These are phyloP conservation scores for Elsinoe australis DNA, from an alignment of 2,329 filamentous ascomycete genomes.

Conservation along the genomic window DNA sequence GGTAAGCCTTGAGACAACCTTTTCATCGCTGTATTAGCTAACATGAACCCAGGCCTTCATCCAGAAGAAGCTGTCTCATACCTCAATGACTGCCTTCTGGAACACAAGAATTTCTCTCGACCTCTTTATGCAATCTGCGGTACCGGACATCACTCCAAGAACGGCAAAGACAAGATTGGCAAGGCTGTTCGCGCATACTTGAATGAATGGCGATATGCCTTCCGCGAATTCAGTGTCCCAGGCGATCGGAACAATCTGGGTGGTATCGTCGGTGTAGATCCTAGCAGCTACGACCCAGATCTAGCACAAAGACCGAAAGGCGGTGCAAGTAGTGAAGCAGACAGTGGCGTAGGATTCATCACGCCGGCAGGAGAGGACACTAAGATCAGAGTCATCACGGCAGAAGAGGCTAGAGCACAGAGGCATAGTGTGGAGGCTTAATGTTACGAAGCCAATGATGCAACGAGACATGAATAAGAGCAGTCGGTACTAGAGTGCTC, in stretches of 20 bases:
- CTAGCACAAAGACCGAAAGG: conserved; percentile 24
- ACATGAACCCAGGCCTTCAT: conserved; percentile 57
- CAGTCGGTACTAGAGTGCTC: background rate
- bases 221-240: conserved; percentile 90
- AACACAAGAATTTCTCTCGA: conserved; percentile 63
- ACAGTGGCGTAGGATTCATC: conserved; percentile 34
- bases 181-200: conserved; percentile 86
- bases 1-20: conserved; percentile 45
- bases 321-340: conserved; percentile 33
- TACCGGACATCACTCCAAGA: conserved; percentile 95
- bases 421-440: conserved; percentile 7
- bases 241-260: conserved; percentile 82
- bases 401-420: conserved; percentile 23
- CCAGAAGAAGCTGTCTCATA: conserved; percentile 96
- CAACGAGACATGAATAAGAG: conserved; percentile 15
- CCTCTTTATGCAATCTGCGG: conserved; percentile 94
- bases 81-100: conserved; percentile 75
- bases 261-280: conserved; percentile 57
- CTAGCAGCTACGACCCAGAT: conserved; percentile 50
- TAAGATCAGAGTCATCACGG: conserved; percentile 32
- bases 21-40: background rate
- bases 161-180: conserved; percentile 96
- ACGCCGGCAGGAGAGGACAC: conserved; percentile 26
- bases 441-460: conserved; percentile 13
- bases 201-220: conserved; percentile 92